Conservation (phyloP, 2,329 filamentous ascomycete species). For the Amylocarpus encephaloides region DNA sequence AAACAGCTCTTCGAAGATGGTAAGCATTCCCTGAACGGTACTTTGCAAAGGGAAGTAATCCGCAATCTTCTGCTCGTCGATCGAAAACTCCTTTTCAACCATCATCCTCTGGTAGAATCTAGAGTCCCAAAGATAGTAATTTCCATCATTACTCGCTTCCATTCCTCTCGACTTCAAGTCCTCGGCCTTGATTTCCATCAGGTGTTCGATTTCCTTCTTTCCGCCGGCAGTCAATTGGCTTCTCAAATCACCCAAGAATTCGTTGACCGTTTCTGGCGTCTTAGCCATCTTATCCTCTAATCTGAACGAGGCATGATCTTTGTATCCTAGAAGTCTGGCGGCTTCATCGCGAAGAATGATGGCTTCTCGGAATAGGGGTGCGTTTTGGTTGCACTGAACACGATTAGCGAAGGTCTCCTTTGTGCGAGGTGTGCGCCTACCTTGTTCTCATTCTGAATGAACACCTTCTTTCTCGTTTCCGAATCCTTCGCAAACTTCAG, state of each 20-base stretch:
- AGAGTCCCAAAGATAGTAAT: slow-evolving; percentile 79
- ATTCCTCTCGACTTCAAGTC: slow-evolving; percentile 56
- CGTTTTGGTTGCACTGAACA: slow-evolving; percentile 58
- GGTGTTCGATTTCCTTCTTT: slow-evolving; percentile 59
- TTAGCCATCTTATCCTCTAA: slow-evolving; percentile 87
- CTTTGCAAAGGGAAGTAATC: slow-evolving; percentile 77
- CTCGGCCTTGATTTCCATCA: slow-evolving; percentile 68
- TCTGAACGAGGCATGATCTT: slow-evolving; percentile 67
- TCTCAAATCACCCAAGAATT: slow-evolving; percentile 66
- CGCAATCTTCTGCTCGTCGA: slow-evolving; percentile 73
- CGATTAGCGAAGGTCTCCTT: slow-evolving; percentile 1
- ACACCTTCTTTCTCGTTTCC: slow-evolving; percentile 61
- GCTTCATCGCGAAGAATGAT: slow-evolving; percentile 71
- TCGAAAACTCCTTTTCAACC: slow-evolving; percentile 72
- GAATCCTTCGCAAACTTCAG: slow-evolving; percentile 70
- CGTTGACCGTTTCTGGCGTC: slow-evolving; percentile 62
- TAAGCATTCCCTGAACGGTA: slow-evolving; percentile 71
- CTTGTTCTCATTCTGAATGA: slow-evolving; percentile 76
- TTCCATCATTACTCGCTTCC: slow-evolving; percentile 49
- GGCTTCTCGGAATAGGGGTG: slow-evolving; percentile 67
- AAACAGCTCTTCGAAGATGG: slow-evolving; percentile 78
- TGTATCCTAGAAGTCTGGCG: slow-evolving; percentile 69
- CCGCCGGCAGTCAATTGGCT: slow-evolving; percentile 62
- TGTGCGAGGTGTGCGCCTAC: slow-evolving; percentile 30
- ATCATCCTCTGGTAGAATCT: slow-evolving; percentile 74